A percentile compares a stretch with the other conserved stretches of the same genome.
phyloP scores from a whole-genome alignment of 768 basidiomycete genomes.

The Clitopilus hobsonii region DNA sequence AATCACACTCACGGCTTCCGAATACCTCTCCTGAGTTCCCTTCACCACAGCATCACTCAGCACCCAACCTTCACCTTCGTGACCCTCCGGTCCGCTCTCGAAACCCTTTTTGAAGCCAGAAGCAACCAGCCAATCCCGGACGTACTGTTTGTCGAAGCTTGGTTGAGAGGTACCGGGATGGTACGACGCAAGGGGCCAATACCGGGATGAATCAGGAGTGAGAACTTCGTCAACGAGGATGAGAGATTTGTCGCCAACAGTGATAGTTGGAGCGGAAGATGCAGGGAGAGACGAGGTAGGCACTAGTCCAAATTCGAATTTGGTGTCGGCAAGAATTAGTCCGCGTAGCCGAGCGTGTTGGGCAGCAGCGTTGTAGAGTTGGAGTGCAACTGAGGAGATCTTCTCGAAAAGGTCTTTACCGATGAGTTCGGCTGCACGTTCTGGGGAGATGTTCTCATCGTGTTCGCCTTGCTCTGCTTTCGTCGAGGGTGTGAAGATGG shows the following conservation, averaged over 20 bases:
- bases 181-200: slow-evolving; percentile 85
- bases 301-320: slow-evolving; percentile 95
- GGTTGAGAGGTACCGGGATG: slow-evolving; percentile 70
- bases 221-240: slow-evolving; percentile 96
- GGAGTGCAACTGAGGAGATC: slow-evolving; percentile 56
- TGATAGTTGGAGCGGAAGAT: slow-evolving; percentile 6
- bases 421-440: slow-evolving; percentile 66
- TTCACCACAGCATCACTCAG: slow-evolving; percentile 73
- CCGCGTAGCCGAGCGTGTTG: slow-evolving; percentile 69
- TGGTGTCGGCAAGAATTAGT: slow-evolving; percentile 95
- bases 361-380: slow-evolving; percentile 71
- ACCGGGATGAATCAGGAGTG: slow-evolving; percentile 95
- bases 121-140: slow-evolving; percentile 82
- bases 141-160: slow-evolving; percentile 96
- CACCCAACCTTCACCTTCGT: slow-evolving; percentile 69
- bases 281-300: slow-evolving; percentile 23
- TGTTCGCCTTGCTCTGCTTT: slow-evolving; percentile 93
- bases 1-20: slow-evolving; percentile 44
- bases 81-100: slow-evolving; percentile 67
- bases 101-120: slow-evolving; percentile 74
- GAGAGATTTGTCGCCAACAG: slow-evolving; percentile 35
- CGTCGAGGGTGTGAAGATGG: slow-evolving; percentile 94
- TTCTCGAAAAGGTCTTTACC: slow-evolving; percentile 59
- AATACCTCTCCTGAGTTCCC: slow-evolving; percentile 76
- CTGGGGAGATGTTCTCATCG: slow-evolving; percentile 93